Evolutionary conservation across 345 rosid species (phyloP), one percentile per base, ranked within the genome.

Genomic region (Corchorus olitorius): DNA sequence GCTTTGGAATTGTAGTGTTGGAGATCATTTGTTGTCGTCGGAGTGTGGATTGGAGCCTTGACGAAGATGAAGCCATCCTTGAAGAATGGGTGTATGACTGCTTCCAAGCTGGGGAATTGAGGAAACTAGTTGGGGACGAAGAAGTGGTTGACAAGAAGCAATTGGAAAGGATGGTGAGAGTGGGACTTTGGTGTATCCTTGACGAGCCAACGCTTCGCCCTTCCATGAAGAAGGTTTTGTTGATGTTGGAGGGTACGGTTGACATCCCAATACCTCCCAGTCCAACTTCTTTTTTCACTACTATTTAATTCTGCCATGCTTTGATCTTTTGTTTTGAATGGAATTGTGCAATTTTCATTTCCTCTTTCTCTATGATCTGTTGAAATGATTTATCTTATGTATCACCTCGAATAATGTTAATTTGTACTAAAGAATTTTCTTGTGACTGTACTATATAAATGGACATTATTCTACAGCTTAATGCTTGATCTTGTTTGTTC

Each of bases 1-100:
- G 82, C 35, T 82, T 34, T 16, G 78, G 85, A 6, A 16, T 82
- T 0, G 78, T 82, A 59, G 34, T 82, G 60, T 59, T 79, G 37
- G 85, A 82, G 41, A 79, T 79, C 39, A 66, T 82, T 3, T 78
- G 85, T 22, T 50, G 80, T 9, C 65, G 65, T 27, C 72, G 72
- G n/a, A 50, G 39, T 20, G 46, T 82, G 52, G 73, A 78, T 15
- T 41, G 16, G 27, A 62, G 34, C 17, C 75, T 73, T 35, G 17
- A 66, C 0, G 80, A 78, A 2, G 56, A 76, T 8, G 64, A 79
- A 67, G 67, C 45, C 14, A 14, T 82, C 55, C 85, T 82, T 9
- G 77, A 68, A 35, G 66, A 72, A 35, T 82, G 82, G 85, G 82
- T 76, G 2, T 45, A 45, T 9, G 8, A 59, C 45, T 35, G 35